Base-by-base conservation (phyloP, 1,284 basidiomycete species). In the Tranzscheliella williamsii region DNA sequence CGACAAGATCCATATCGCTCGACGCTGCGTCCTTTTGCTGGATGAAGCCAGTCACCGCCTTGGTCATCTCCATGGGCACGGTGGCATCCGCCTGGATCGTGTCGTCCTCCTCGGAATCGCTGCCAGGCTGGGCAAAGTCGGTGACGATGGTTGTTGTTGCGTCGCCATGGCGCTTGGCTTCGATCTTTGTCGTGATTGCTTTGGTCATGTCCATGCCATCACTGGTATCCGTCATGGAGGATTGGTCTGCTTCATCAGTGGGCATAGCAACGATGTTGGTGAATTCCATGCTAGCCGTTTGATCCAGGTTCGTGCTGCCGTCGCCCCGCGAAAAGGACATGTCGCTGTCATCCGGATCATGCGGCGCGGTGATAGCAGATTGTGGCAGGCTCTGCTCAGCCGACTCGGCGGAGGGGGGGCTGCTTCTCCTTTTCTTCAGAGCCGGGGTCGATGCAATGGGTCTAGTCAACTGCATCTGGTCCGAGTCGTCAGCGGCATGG, bases 231-330 rank as follows among this genome's bases (percentile, higher is more conserved):
- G 35, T 53, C 33, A 33, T 26, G 39, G 54, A 49, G 16, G 47
- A 42, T 16, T 67, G 47, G 3, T 44, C 43, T 1, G 42, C 43
- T 23, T 47, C 49, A 26, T 49, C 42, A 3, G 36, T 38, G 8
- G 24, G 31, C 4, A 27, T 26, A 4, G 41, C 31, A 17, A 42
- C 43, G 24, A 53, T 35, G 24, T 41, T 44, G 15, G 65, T 67
- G 23, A 70, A 50, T 27, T 69, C 63, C 66, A 68, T 69, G 31
- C 49, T 57, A n/a, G 44, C 46, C 12, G 48, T 49, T 33, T 52
- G 35, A 26, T 56, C 60, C 32, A 62, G 11, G 23, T 51, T 48
- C 52, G 48, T 52, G 37, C n/a, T 39, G 13, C 51, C 46, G 4
- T 35, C 26, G 32, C 49, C 50, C 29, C 30, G 34, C 17, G 23